Conservation (phyloP, 352 stramenopile species). For the Phytophthora pluvialis region DNA sequence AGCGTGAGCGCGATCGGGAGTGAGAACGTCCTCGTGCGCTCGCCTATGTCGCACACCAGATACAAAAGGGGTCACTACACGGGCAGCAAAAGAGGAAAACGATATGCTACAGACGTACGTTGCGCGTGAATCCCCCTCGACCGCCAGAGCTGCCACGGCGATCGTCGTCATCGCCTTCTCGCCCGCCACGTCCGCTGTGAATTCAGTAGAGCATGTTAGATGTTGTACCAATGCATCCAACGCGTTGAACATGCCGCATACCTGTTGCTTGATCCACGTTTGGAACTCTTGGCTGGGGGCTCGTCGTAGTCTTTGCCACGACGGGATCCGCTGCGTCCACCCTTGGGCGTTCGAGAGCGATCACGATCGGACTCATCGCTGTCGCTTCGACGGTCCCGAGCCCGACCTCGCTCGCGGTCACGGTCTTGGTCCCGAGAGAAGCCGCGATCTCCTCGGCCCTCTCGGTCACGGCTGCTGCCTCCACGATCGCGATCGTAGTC, state of each 20-base stretch:
- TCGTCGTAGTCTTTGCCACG: conserved; percentile 57
- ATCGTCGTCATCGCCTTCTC: conserved; percentile 69
- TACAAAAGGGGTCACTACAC: conserved; percentile 12
- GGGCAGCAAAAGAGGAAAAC: background rate
- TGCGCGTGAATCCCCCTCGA: conserved; percentile 38
- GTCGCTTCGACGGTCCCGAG: conserved; percentile 24
- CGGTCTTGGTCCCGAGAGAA: conserved; percentile 45
- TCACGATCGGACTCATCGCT: conserved; percentile 41
- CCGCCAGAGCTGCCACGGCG: conserved; percentile 33
- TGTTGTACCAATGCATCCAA: background rate
- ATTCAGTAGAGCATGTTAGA: conserved; percentile 3
- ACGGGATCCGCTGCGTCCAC: conserved; percentile 18
- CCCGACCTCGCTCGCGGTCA: conserved; percentile 33
- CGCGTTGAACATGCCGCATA: background rate
- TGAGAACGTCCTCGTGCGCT: conserved; percentile 46
- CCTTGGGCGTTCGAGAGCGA: conserved; percentile 37
- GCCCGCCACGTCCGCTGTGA: conserved; percentile 36
- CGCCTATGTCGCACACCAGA: conserved; percentile 23
- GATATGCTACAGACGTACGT: conserved; percentile 36
- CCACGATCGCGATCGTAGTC: conserved; percentile 42
- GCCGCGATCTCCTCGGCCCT: conserved; percentile 44
- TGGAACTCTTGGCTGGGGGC: conserved; percentile 32
- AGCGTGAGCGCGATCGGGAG: conserved; percentile 50
- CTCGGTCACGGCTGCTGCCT: conserved; percentile 42
- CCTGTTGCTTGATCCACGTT: conserved; percentile 34